phyloP scores from a whole-genome alignment of 345 rosid genomes.

The Eucalyptus regnans region DNA sequence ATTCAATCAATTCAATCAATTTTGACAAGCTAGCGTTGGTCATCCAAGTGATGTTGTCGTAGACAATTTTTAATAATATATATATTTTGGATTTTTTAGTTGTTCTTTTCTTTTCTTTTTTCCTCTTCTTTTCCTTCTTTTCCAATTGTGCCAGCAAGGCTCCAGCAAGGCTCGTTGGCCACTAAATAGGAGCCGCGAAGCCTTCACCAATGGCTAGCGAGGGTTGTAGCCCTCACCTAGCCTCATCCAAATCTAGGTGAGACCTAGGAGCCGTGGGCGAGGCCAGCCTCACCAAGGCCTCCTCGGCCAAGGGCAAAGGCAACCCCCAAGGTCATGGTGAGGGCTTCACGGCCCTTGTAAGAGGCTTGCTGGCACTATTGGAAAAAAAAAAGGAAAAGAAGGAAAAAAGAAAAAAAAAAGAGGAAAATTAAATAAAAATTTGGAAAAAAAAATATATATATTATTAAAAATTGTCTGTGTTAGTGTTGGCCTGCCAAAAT shows the following conservation, averaged over 20 bases:
- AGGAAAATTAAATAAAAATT: no score
- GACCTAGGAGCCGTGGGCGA: accelerated
- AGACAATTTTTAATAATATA: no score
- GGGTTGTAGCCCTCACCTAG: background rate
- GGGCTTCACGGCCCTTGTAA: accelerated
- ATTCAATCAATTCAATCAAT: no score
- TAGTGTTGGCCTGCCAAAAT: no score
- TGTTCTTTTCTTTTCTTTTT: no score
- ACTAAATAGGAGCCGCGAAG: accelerated
- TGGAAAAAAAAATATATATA: no score
- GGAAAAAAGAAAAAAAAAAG: no score
- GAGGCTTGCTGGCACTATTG: background rate
- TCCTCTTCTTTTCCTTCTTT: background rate
- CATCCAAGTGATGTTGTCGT: accelerated
- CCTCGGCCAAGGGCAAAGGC: accelerated
- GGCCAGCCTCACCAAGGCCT: background rate
- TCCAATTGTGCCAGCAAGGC: background rate
- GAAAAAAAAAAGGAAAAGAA: background rate
- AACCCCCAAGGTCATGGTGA: background rate
- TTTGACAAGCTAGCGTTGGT: accelerated
- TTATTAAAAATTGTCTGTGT: no score
- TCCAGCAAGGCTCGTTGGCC: no score
- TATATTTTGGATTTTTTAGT: no score
- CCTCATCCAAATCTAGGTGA: background rate
- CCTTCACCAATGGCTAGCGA: no score